Evolutionary conservation across 2,329 filamentous ascomycete species (phyloP).

Genomic region (Beauveria scarabaeidicola): DNA sequence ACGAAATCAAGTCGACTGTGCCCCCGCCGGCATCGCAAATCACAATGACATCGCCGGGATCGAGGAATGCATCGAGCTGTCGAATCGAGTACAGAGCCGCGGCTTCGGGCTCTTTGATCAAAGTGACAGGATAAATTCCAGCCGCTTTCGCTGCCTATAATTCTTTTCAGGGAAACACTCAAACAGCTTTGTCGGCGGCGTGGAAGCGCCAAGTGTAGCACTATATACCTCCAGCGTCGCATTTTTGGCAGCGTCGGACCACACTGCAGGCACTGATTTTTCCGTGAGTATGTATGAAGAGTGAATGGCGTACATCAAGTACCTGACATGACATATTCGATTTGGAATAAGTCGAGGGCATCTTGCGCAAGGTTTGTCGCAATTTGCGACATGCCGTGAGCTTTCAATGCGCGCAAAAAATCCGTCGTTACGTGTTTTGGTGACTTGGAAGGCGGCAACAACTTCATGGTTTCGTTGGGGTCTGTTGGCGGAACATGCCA

Average conservation of each 20-base stretch:
- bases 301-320: background rate
- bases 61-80: conserved; percentile 5
- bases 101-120: conserved; percentile 16
- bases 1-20: conserved; percentile 25
- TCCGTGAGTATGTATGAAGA: background rate
- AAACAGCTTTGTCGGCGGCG: too few species aligned
- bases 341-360: conserved; percentile 12
- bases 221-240: conserved; percentile 12
- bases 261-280: conserved; percentile 14
- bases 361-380: conserved; percentile 8
- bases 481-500: conserved; percentile 7
- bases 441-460: conserved; percentile 12
- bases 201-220: too few species aligned
- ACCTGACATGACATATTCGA: conserved; percentile 15
- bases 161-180: background rate
- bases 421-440: conserved; percentile 15
- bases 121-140: conserved; percentile 12
- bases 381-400: conserved; percentile 14
- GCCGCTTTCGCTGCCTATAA: conserved; percentile 13
- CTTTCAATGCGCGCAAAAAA: conserved; percentile 12
- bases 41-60: conserved; percentile 14
- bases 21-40: conserved; percentile 22
- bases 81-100: conserved; percentile 14
- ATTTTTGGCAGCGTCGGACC: conserved; percentile 16
- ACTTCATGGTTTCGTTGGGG: background rate